Evolutionary conservation across 2,329 filamentous ascomycete genomes (phyloP), one percentile per base, ranked within the genome.

Genomic region (Pseudogymnoascus sp.): DNA sequence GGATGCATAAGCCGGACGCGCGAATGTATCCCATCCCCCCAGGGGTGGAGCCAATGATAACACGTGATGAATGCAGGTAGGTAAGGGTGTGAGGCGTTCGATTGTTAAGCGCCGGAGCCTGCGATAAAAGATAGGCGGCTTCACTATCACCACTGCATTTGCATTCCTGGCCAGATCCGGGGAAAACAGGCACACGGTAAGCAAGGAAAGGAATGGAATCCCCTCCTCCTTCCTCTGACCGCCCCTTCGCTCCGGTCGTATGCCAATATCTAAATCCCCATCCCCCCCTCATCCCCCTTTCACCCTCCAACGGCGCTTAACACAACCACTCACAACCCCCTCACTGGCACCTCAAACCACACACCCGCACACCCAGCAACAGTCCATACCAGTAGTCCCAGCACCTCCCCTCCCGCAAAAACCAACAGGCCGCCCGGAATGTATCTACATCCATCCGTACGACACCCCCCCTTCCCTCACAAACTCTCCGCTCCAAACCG

Each of bases 61-160:
- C 42, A 46, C 21, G 42, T 46, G 42, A 46, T 21, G 42, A 25
- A 46, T 46, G 21, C 18, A 25, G 42, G 42, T 25, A 14, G 21
- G 40, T 11, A 23, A 43, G 40, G 40, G 42, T 23, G 21, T 23
- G 21, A 25, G 18, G 18, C 3, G 18, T 9, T 9, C 21, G 42
- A 46, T 46, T 23, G 42, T 46, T 46, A 46, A 46, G 42, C 42
- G 42, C 42, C 42, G 21, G 42, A 46, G 42, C 42, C 42, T 46
- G 21, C 21, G 21, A 46, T 46, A 46, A 40, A 46, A 46, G 21
- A 25, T 14, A n/a, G 21, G 18, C 40, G 21, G 18, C 40, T 43
- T 43, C 40, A 43, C 16, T 7, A 46, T 23, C 18, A 43, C 11
- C 11, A 23, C 14, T 36, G 25, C 5, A 9, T 21, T 21, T 23